These are phyloP conservation scores for Penicillium sp. DNA, from an alignment of 2,329 filamentous ascomycete genomes.

Conservation along the genomic window DNA sequence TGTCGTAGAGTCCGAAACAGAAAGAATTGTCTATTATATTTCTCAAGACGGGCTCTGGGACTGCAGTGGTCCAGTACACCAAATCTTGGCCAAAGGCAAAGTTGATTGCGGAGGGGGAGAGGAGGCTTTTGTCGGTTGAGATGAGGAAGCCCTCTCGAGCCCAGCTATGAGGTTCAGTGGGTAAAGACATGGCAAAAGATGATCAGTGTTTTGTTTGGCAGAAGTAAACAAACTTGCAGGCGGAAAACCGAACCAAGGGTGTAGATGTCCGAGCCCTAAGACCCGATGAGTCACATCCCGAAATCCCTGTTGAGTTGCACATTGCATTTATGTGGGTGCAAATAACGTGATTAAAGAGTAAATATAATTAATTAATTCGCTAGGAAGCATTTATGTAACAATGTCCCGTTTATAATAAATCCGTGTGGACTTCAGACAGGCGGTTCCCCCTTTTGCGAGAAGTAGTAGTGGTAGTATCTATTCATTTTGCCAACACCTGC, in stretches of 20 bases:
- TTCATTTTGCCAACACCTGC: not conserved
- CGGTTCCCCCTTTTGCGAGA: not conserved
- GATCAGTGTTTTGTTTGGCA: no score
- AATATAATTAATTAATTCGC: not conserved
- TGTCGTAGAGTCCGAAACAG: constrained; percentile 55
- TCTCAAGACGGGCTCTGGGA: constrained; percentile 48
- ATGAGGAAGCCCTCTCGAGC: constrained; percentile 52
- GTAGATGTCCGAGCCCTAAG: no score
- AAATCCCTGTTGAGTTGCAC: no score
- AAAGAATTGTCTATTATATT: constrained; percentile 57
- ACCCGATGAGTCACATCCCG: no score
- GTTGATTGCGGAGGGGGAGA: constrained; percentile 55
- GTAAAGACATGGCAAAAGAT: not conserved
- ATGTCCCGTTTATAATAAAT: not conserved
- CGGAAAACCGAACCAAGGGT: no score
- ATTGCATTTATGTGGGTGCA: no score
- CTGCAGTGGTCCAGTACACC: constrained; percentile 58
- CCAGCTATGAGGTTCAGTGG: not conserved
- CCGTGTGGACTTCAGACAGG: not conserved
- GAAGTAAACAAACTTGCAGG: no score
- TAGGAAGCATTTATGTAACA: not conserved
- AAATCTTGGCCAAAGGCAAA: constrained; percentile 54
- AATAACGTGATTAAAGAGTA: not conserved
- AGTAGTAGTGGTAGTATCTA: not conserved
- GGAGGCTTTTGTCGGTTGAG: constrained; percentile 56